These are phyloP conservation scores for Carallia pectinifolia DNA, from an alignment of 345 rosid genomes.

Conservation along the genomic window DNA sequence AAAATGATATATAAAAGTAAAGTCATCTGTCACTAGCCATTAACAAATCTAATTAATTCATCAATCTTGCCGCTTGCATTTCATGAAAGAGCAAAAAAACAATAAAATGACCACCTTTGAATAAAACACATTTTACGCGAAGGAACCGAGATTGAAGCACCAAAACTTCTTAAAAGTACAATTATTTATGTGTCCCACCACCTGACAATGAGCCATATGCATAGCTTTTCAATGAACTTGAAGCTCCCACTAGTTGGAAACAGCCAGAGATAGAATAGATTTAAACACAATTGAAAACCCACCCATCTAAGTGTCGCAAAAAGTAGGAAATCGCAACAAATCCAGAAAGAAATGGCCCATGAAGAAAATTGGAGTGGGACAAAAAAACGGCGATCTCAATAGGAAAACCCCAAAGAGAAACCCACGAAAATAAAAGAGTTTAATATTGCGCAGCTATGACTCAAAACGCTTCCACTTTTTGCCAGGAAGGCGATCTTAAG, in stretches of 20 bases:
- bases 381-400: conserved; percentile 6
- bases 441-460: conserved; percentile 57
- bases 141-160: too few species aligned
- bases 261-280: conserved; percentile 1
- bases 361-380: conserved; percentile 13
- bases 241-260: conserved; percentile 5
- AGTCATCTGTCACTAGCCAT: too few species aligned
- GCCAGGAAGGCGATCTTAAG: conserved; percentile 62
- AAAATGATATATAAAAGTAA: too few species aligned
- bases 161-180: too few species aligned
- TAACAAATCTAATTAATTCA: too few species aligned
- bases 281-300: not conserved
- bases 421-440: not conserved
- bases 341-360: conserved; percentile 19
- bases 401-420: conserved; percentile 57
- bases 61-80: too few species aligned
- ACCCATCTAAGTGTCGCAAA: conserved; percentile 9
- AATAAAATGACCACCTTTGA: too few species aligned
- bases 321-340: conserved; percentile 1
- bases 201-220: conserved; percentile 22
- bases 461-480: conserved; percentile 54
- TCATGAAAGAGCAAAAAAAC: not conserved
- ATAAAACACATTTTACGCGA: too few species aligned
- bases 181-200: conserved; percentile 9
- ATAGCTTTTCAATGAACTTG: not conserved